Conservation (phyloP, 2,329 filamentous ascomycete species). For the Camillea tinctor region DNA sequence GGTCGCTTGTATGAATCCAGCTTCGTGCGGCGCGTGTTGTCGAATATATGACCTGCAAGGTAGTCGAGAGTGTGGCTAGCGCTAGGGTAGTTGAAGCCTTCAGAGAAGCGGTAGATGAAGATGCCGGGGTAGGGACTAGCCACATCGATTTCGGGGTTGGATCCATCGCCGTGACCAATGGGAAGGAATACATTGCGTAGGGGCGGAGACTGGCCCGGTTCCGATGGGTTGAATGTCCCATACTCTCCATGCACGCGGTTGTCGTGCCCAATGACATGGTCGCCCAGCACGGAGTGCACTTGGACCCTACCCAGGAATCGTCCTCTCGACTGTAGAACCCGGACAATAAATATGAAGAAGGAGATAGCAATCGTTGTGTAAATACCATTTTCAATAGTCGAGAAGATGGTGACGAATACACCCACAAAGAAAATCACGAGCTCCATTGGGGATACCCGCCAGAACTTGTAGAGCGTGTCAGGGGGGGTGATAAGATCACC, state of each 20-base stretch:
- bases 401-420: constrained; percentile 86
- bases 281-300: constrained; percentile 79
- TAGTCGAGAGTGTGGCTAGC: constrained; percentile 85
- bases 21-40: constrained; percentile 74
- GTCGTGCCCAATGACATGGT: constrained; percentile 68
- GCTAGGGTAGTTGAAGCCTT: constrained; percentile 96
- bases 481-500: constrained; percentile 89
- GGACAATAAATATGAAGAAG: constrained; percentile 75
- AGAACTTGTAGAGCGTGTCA: constrained; percentile 92
- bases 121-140: constrained; percentile 83
- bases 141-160: constrained; percentile 80
- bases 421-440: constrained; percentile 91
- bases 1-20: constrained; percentile 60
- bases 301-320: constrained; percentile 80
- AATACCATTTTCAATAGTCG: constrained; percentile 85
- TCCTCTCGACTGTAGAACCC: constrained; percentile 78
- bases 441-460: constrained; percentile 87
- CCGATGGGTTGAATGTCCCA: constrained; percentile 51
- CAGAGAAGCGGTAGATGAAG: constrained; percentile 92
- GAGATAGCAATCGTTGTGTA: constrained; percentile 83
- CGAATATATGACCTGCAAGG: constrained; percentile 66
- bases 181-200: constrained; percentile 82
- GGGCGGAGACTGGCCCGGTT: constrained; percentile 19
- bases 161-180: constrained; percentile 82
- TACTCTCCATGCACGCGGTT: constrained; percentile 51